Evolutionary conservation across 192 early-diverging fungal species (phyloP).

Genomic region (Pecoramyces ruminantium): DNA sequence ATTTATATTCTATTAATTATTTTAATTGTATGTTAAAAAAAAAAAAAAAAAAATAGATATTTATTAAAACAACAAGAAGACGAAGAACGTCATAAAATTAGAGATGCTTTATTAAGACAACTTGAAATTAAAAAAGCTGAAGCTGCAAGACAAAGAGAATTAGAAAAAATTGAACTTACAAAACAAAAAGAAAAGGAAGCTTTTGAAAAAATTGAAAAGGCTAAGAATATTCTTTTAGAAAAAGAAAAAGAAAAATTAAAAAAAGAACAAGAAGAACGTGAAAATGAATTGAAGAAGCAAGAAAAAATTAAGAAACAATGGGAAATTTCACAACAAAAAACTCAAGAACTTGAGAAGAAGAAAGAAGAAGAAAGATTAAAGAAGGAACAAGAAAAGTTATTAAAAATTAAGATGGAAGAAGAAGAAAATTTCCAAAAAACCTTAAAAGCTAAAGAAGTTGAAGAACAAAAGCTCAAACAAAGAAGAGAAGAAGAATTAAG

Average conservation of each 20-base stretch:
- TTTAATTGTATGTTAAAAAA: too few species aligned
- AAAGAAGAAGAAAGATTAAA: neutral
- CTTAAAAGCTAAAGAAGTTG: neutral
- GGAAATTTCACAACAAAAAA: neutral
- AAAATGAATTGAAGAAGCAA: neutral
- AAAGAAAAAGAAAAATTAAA: neutral
- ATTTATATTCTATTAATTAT: too few species aligned
- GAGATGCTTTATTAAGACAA: neutral
- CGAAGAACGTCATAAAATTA: neutral
- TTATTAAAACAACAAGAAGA: neutral
- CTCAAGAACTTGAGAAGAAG: neutral
- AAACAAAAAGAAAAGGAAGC: neutral
- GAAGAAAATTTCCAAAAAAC: neutral
- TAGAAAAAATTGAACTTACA: neutral
- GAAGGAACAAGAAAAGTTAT: neutral
- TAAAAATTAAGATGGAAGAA: neutral
- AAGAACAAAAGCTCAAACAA: neutral
- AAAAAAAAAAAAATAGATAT: too few species aligned
- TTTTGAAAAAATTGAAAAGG: neutral
- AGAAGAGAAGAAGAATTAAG: neutral
- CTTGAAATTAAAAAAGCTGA: neutral
- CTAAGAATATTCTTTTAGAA: neutral
- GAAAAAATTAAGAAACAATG: neutral
- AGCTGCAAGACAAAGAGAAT: neutral
- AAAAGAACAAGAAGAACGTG: neutral